These are phyloP conservation scores for Exophiala sp. DNA, from an alignment of 2,329 filamentous ascomycete genomes.

Conservation along the genomic window DNA sequence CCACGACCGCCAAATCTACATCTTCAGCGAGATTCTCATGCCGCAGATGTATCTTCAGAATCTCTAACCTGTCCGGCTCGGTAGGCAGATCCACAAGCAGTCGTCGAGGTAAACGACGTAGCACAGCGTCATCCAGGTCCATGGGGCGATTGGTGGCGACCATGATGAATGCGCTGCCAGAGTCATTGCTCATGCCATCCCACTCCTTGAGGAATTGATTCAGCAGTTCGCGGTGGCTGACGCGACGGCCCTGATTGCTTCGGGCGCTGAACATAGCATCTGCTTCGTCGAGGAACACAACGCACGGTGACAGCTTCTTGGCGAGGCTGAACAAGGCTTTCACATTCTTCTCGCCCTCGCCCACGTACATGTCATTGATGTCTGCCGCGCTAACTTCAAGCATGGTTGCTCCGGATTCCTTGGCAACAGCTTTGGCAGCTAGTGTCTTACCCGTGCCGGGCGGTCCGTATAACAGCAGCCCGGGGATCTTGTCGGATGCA, in stretches of 20 bases:
- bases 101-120: constrained; percentile 46
- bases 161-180: constrained; percentile 78
- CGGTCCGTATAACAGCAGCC: constrained; percentile 79
- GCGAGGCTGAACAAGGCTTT: constrained; percentile 85
- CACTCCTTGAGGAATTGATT: constrained; percentile 96
- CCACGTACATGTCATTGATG: constrained; percentile 94
- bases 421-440: constrained; percentile 59
- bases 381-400: constrained; percentile 85
- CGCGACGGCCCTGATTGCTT: constrained; percentile 56
- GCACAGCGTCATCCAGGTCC: constrained; percentile 66
- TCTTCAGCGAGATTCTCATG: constrained; percentile 41
- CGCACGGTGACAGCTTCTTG: constrained; percentile 81
- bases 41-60: constrained; percentile 47
- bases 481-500: constrained; percentile 82
- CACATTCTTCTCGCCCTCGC: constrained; percentile 94
- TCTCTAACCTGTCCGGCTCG: constrained; percentile 41
- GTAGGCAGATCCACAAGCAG: constrained; percentile 47
- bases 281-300: constrained; percentile 96
- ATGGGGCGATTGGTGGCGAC: constrained; percentile 94
- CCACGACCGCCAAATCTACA: constrained; percentile 40
- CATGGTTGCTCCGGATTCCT: constrained; percentile 60
- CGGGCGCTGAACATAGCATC: constrained; percentile 84
- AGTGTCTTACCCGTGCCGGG: constrained; percentile 62
- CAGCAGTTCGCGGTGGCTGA: constrained; percentile 78
- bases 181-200: constrained; percentile 80